A percentile compares a stretch with the other conserved stretches of the same genome.
Evolutionary conservation across 1,284 basidiomycete genomes (phyloP).

Genomic region (Meira miltonrushii): DNA sequence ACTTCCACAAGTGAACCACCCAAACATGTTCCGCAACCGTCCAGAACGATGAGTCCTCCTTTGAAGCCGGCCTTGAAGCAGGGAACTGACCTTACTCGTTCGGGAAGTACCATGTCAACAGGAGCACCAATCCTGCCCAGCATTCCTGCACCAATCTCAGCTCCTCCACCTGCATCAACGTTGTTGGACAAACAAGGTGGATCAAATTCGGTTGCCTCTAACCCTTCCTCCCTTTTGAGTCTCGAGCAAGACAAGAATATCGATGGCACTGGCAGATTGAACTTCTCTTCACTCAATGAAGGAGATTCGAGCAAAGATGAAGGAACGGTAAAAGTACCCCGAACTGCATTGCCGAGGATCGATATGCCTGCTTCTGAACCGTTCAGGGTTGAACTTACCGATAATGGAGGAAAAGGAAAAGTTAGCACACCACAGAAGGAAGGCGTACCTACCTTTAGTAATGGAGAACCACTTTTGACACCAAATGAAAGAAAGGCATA

Average conservation of each 20-base stretch:
- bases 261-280: conserved; percentile 45
- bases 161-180: conserved; percentile 25
- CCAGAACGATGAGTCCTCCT: conserved; percentile 30
- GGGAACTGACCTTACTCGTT: conserved; percentile 18
- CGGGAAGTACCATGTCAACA: conserved; percentile 21
- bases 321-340: neutral
- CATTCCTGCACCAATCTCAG: conserved; percentile 31
- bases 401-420: conserved; percentile 10
- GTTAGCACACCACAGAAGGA: conserved; percentile 16
- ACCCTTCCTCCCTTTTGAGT: conserved; percentile 14
- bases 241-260: conserved; percentile 38
- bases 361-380: conserved; percentile 45
- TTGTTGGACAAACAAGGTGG: neutral
- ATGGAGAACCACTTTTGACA: conserved; percentile 24
- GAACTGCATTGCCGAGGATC: conserved; percentile 26
- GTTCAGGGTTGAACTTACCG: conserved; percentile 32
- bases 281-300: conserved; percentile 12
- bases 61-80: conserved; percentile 43
- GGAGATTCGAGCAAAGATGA: neutral
- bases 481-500: conserved; percentile 34
- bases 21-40: conserved; percentile 12
- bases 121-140: conserved; percentile 20
- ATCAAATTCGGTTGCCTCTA: neutral
- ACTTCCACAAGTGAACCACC: neutral
- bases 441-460: conserved; percentile 10